Conservation (phyloP, 2,329 filamentous ascomycete species). For the Pseudogymnoascus sp. region DNA sequence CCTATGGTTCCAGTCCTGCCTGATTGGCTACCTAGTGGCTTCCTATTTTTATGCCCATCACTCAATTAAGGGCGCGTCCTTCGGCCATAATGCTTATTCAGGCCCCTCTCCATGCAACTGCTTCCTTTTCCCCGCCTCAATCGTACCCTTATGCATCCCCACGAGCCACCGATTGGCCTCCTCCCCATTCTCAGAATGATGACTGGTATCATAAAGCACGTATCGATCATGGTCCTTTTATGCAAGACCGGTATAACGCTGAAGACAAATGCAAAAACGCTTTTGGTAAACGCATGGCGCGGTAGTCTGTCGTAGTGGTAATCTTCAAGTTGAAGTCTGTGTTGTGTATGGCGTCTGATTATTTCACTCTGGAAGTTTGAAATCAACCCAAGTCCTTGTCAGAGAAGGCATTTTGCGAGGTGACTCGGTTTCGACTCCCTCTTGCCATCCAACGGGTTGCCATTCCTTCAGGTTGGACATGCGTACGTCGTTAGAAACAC, state of each 20-base stretch:
- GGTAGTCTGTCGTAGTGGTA: conserved; percentile 1
- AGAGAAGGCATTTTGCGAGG: conserved; percentile 13
- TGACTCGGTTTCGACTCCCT: conserved; percentile 22
- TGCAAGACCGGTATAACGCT: conserved; percentile 6
- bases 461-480: conserved; percentile 22
- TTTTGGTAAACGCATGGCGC: conserved; percentile 4
- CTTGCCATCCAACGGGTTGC: conserved; percentile 28
- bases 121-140: neutral
- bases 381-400: conserved; percentile 23
- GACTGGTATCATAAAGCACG: conserved; percentile 6
- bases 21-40: conserved; percentile 4
- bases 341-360: neutral
- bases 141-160: neutral
- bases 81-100: neutral
- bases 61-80: neutral
- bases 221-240: neutral
- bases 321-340: conserved; percentile 1
- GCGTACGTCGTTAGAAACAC: conserved; percentile 23
- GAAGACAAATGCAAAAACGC: conserved; percentile 4
- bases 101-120: neutral
- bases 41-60: neutral
- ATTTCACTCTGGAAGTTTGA: conserved; percentile 14
- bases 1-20: neutral
- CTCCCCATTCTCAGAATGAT: neutral
- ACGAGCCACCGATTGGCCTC: neutral